Evolutionary conservation across 2,329 filamentous ascomycete genomes (phyloP).

Genomic region (Exophiala aquamarina): DNA sequence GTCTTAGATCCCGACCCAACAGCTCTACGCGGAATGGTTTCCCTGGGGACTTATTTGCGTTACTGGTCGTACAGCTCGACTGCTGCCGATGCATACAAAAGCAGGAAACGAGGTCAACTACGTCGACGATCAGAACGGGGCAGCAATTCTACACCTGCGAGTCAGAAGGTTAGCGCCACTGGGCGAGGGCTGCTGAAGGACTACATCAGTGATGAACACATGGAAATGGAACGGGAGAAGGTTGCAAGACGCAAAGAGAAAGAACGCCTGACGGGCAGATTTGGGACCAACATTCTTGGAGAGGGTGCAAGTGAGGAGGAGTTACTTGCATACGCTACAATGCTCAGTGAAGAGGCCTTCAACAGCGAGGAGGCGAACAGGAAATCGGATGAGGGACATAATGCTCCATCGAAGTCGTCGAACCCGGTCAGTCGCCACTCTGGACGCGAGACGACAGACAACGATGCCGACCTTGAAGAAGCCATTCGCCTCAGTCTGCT

Average conservation of each 20-base stretch:
- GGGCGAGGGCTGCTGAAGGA: slow-evolving; percentile 71
- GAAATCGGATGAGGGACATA: slow-evolving; percentile 38
- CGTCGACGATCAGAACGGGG: slow-evolving; percentile 65
- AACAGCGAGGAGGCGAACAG: slow-evolving; percentile 50
- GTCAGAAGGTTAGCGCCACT: slow-evolving; percentile 59
- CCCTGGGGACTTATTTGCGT: slow-evolving; percentile 80
- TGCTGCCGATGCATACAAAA: slow-evolving; percentile 68
- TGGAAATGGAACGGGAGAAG: slow-evolving; percentile 74
- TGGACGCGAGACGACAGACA: slow-evolving; percentile 36
- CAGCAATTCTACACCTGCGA: slow-evolving; percentile 54
- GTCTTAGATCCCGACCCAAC: slow-evolving; percentile 85
- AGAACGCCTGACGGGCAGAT: slow-evolving; percentile 71
- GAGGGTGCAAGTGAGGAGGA: slow-evolving; percentile 60
- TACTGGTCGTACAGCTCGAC: slow-evolving; percentile 95
- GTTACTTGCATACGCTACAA: slow-evolving; percentile 61
- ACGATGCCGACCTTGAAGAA: slow-evolving; percentile 62
- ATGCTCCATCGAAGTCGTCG: slow-evolving; percentile 34
- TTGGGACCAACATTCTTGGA: slow-evolving; percentile 74
- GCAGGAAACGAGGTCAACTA: slow-evolving; percentile 70
- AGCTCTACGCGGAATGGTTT: slow-evolving; percentile 78
- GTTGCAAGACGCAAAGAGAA: slow-evolving; percentile 66
- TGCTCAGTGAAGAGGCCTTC: slow-evolving; percentile 61
- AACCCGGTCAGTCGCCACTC: slow-evolving; percentile 7
- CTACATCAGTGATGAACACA: slow-evolving; percentile 83
- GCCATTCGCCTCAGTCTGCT: slow-evolving; percentile 58